A percentile compares a stretch with the other conserved stretches of the same genome.
Conservation (phyloP, 192 early-diverging fungal genomes). For the Backusella tarrabulga region DNA sequence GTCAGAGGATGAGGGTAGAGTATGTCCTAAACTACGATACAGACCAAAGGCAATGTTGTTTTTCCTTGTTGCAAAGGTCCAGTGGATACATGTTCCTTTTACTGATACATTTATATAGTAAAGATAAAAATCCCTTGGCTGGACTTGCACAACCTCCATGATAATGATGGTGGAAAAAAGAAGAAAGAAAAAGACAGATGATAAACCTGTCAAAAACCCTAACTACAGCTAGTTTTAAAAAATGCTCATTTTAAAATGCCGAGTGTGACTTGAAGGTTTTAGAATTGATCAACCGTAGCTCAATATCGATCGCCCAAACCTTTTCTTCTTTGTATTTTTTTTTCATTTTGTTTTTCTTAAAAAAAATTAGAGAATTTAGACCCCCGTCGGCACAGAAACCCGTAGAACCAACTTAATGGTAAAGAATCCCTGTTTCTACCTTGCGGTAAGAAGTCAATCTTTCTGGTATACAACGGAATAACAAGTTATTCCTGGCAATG, state of each 20-base stretch:
- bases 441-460: conserved; percentile 11
- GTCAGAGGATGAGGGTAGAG: conserved; percentile 3
- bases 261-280: not conserved
- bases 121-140: conserved; percentile 72
- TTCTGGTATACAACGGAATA: conserved; percentile 24
- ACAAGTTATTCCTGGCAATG: conserved; percentile 32
- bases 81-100: conserved; percentile 76
- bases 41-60: conserved; percentile 93
- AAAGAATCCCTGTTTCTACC: conserved; percentile 14
- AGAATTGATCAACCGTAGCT: not conserved
- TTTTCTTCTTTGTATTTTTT: conserved; percentile 1
- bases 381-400: conserved; percentile 25
- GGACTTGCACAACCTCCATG: conserved; percentile 78
- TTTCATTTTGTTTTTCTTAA: conserved; percentile 5
- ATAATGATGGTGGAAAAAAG: conserved; percentile 33
- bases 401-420: conserved; percentile 20
- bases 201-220: not conserved
- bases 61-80: conserved; percentile 85
- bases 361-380: conserved; percentile 5
- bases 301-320: not conserved
- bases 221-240: not conserved
- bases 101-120: conserved; percentile 76
- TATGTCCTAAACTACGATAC: conserved; percentile 36
- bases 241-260: not conserved
- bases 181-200: not conserved